Evolutionary conservation across 2,329 filamentous ascomycete species (phyloP).

Genomic region (Penicillium sp.): DNA sequence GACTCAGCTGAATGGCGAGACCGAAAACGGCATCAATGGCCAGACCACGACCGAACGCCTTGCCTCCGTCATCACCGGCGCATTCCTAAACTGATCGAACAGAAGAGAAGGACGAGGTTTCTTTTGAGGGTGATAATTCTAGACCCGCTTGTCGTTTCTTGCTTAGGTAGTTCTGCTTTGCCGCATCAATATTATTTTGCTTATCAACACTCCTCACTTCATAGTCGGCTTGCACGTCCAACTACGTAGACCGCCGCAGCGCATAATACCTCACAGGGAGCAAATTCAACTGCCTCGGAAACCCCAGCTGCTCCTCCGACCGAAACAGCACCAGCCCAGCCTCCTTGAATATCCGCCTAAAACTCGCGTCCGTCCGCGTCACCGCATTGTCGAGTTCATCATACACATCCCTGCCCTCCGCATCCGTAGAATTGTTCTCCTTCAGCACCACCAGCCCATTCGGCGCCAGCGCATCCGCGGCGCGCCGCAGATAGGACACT

Average conservation of each 20-base stretch:
- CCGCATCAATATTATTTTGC: not conserved
- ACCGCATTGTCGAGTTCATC: slow-evolving; percentile 74
- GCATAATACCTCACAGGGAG: slow-evolving; percentile 77
- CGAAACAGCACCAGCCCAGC: slow-evolving; percentile 66
- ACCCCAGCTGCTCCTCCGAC: slow-evolving; percentile 69
- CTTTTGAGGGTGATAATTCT: not conserved
- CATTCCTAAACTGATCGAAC: slow-evolving; percentile 1
- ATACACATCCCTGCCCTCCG: slow-evolving; percentile 60
- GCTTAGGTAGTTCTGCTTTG: not conserved
- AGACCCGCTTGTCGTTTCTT: not conserved
- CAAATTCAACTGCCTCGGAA: slow-evolving; percentile 59
- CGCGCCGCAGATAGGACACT: slow-evolving; percentile 61
- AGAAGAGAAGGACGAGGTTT: not conserved
- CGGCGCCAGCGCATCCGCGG: slow-evolving; percentile 48
- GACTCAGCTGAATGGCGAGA: not conserved
- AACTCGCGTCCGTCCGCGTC: slow-evolving; percentile 71
- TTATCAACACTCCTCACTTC: not conserved
- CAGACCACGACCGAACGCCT: slow-evolving; percentile 7
- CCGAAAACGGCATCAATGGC: slow-evolving; percentile 1
- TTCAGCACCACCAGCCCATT: slow-evolving; percentile 63
- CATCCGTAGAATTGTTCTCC: slow-evolving; percentile 67
- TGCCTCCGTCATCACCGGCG: slow-evolving; percentile 1
- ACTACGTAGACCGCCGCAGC: slow-evolving; percentile 48
- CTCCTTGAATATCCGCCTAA: slow-evolving; percentile 63
- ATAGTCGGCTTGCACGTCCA: slow-evolving; percentile 31